A percentile compares a stretch with the other conserved stretches of the same genome.
These are phyloP conservation scores for Aspergillus coremiiformis DNA, from an alignment of 495 filamentous ascomycete genomes.

Conservation along the genomic window DNA sequence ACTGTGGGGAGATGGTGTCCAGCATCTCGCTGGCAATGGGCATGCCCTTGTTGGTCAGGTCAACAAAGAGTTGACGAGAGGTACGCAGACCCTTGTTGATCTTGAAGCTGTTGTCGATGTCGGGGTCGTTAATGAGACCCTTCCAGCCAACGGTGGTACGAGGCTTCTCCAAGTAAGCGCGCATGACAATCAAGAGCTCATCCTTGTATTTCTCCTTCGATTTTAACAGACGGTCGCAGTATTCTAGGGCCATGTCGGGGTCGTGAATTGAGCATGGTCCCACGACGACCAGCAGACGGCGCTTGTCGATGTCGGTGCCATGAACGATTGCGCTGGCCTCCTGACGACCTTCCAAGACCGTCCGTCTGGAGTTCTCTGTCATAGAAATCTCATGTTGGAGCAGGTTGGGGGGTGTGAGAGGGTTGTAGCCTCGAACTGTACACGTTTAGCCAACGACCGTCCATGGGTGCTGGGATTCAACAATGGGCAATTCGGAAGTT, in stretches of 20 bases:
- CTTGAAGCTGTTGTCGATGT: constrained; percentile 97
- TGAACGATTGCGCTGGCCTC: constrained; percentile 78
- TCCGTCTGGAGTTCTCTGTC: constrained; percentile 66
- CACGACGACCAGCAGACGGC: constrained; percentile 82
- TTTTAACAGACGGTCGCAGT: constrained; percentile 74
- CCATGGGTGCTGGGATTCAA: background rate
- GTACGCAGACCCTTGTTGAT: constrained; percentile 94
- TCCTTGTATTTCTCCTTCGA: constrained; percentile 85
- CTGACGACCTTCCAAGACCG: constrained; percentile 72
- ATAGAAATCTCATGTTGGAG: constrained; percentile 92
- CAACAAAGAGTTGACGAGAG: constrained; percentile 87
- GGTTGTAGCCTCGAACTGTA: constrained; percentile 83
- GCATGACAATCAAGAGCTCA: constrained; percentile 93
- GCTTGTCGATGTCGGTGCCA: constrained; percentile 59
- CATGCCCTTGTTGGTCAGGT: constrained; percentile 91
- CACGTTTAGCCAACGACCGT: background rate
- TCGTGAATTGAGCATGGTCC: constrained; percentile 98
- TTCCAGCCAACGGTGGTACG: constrained; percentile 99
- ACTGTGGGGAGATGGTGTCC: constrained; percentile 97
- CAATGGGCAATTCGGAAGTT: background rate
- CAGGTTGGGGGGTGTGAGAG: constrained; percentile 84
- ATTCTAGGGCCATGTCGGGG: constrained; percentile 83
- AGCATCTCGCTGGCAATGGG: constrained; percentile 98
- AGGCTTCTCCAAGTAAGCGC: constrained; percentile 97
- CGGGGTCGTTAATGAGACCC: constrained; percentile 97